Base-by-base conservation (phyloP, 305 asterid species). In the Fraxinus nigra region DNA sequence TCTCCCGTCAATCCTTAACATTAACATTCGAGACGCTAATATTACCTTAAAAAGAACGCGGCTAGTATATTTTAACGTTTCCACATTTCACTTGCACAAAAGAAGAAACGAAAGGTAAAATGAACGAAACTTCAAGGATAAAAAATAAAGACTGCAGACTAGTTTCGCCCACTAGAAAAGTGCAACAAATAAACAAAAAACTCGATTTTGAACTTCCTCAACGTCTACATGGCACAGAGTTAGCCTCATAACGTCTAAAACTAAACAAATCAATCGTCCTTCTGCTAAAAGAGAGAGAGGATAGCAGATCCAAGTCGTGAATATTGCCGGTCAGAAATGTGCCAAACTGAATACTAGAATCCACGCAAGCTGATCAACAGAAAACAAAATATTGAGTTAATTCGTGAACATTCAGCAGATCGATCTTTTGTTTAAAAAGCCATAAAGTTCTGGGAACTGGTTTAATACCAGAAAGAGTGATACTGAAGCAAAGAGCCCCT, bases 281-380 rank as follows among this genome's bases (percentile, higher is more conserved):
- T 78, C 75, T 20, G 72, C 78, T 35, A 76, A 51, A 14, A 33
- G 56, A 59, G 75, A 54, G 87, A 16, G 61, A 7, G 51, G 40
- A 72, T 48, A 69, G 77, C 16, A 10, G 73, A 46, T 77, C 79
- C 81, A 14, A 34, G 86, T 84, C 54, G 43, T 56, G 84, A 75
- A 80, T 11, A 1, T 35, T 24, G 56, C 65, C 54, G 65, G 79
- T 93, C 93, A 94, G 84, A 94, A 95, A 93, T 94, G 97, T 14
- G 91, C 92, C 93, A 94, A 91, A 87, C 99, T 95, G 97, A 94
- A 95, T 85, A 91, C 95, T 76, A 94, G 85, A 85, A 90, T 95
- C 99, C 99, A 95, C 0, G 90, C 90, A 51, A 95, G 93, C 99
- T 94, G 98, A 80, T 85, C 43, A 82, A 48, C 76, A 56, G 72